phyloP scores from a whole-genome alignment of 2,329 filamentous ascomycete species.

The Pseudogymnoascus sp. region DNA sequence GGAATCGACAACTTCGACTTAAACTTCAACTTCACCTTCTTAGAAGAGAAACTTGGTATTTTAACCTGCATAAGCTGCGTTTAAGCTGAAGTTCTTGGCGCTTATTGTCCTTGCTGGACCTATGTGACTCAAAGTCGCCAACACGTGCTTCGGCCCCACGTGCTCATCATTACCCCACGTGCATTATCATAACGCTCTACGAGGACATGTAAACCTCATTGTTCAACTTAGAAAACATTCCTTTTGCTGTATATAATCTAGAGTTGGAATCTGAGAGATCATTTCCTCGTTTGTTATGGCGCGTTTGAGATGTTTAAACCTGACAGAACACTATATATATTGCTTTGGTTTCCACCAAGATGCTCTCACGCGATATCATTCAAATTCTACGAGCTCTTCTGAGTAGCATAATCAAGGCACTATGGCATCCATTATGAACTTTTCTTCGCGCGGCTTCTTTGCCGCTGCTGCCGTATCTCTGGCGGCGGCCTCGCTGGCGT shows the following conservation, averaged over 20 bases:
- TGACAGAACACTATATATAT: not conserved
- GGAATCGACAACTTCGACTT: not conserved
- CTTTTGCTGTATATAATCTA: not conserved
- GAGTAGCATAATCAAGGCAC: not conserved
- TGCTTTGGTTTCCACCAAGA: not conserved
- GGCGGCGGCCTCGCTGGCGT: not conserved
- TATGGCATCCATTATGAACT: not conserved
- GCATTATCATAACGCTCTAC: not conserved
- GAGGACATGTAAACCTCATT: not conserved
- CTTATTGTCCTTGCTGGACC: not conserved
- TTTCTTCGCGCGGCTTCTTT: not conserved
- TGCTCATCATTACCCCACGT: not conserved
- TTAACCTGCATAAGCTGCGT: not conserved
- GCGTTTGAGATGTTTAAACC: not conserved
- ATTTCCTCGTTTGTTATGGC: conserved; percentile 3
- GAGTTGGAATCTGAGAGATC: not conserved
- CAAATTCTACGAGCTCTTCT: not conserved
- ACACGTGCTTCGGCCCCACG: not conserved
- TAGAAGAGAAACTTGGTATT: not conserved
- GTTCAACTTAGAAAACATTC: not conserved
- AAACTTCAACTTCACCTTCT: not conserved
- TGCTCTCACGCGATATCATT: not conserved
- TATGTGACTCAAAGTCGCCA: not conserved
- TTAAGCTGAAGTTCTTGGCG: not conserved
- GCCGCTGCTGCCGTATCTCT: not conserved